A percentile compares a stretch with the other conserved stretches of the same genome.
Conservation (phyloP, 1,284 basidiomycete species). For the Melanopsichium pennsylvanicum region DNA sequence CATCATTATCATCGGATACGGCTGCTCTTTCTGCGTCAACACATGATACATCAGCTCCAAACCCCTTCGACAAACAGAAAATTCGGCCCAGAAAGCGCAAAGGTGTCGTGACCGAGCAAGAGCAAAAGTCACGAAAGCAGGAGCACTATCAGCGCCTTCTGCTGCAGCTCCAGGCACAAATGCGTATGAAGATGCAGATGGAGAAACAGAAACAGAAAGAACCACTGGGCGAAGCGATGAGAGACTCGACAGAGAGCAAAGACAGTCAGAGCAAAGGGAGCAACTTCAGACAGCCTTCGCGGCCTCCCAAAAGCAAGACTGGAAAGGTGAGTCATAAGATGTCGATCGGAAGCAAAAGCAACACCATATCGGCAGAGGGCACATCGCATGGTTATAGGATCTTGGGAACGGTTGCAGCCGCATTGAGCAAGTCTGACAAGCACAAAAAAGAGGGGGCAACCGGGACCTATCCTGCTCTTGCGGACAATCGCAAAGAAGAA, state of each 20-base stretch:
- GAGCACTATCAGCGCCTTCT: slow-evolving; percentile 27
- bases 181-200: slow-evolving; percentile 24
- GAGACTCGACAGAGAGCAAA: not conserved
- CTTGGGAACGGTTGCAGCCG: too few species aligned
- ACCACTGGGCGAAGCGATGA: slow-evolving; percentile 1
- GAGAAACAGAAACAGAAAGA: slow-evolving; percentile 22
- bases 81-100: not conserved
- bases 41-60: not conserved
- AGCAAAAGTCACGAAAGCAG: slow-evolving; percentile 16
- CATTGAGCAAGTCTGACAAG: not conserved
- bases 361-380: not conserved
- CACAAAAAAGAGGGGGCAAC: too few species aligned
- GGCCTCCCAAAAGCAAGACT: slow-evolving; percentile 1
- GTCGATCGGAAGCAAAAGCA: not conserved
- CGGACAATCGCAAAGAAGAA: too few species aligned
- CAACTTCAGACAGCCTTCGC: slow-evolving; percentile 2
- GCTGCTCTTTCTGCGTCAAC: not conserved
- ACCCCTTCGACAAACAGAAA: not conserved
- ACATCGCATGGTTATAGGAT: too few species aligned
- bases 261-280: not conserved
- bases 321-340: not conserved
- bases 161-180: slow-evolving; percentile 17
- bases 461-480: too few species aligned
- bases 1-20: not conserved
- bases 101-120: slow-evolving; percentile 7